Evolutionary conservation across 2,329 filamentous ascomycete species (phyloP).

Genomic region (Fusarium miscanthi): DNA sequence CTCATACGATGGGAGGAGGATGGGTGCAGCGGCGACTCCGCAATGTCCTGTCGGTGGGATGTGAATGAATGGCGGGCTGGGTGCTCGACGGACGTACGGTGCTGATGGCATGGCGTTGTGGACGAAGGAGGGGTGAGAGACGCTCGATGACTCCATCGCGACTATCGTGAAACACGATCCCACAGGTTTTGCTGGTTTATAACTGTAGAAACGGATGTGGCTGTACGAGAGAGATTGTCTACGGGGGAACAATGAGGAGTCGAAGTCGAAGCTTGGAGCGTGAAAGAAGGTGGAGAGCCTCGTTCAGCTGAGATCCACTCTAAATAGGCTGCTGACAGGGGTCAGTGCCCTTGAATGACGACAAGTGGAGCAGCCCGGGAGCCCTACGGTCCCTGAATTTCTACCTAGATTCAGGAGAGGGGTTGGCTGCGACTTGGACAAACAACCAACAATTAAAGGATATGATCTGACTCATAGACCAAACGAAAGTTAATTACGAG

Average conservation of each 20-base stretch:
- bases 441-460: neutral
- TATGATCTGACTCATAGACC: neutral
- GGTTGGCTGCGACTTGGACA: neutral
- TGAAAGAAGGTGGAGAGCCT: conserved; percentile 19
- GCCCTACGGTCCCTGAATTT: conserved; percentile 19
- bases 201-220: neutral
- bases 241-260: neutral
- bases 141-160: conserved; percentile 22
- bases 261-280: neutral
- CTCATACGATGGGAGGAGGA: conserved; percentile 55
- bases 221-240: neutral
- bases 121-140: conserved; percentile 19
- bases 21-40: conserved; percentile 33
- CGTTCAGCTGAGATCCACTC: conserved; percentile 19
- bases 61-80: conserved; percentile 58
- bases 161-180: no score
- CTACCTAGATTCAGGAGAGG: conserved; percentile 1
- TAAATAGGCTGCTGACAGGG: conserved; percentile 18
- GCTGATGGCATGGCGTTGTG: conserved; percentile 43
- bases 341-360: conserved; percentile 12
- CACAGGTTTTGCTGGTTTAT: neutral
- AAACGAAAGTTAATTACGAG: neutral
- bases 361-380: conserved; percentile 19
- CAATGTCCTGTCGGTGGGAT: conserved; percentile 48
- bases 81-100: conserved; percentile 52